Percentiles rank a stretch among this genome's conserved stretches.
phyloP scores from a whole-genome alignment of 768 basidiomycete species.

The Ephemerocybe angulata region DNA sequence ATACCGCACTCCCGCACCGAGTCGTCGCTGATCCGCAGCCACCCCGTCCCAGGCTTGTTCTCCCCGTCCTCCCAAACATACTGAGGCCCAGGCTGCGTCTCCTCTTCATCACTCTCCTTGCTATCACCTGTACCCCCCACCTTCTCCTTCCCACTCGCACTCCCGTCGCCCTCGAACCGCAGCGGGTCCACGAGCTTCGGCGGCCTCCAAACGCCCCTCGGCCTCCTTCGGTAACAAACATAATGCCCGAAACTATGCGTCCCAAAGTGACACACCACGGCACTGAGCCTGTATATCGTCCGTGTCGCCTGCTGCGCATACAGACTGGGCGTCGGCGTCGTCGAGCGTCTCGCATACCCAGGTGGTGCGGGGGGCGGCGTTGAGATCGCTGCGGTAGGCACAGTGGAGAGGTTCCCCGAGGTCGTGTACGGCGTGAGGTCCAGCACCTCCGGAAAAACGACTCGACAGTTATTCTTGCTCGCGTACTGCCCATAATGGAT shows the following conservation, averaged over 20 bases:
- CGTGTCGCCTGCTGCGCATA: constrained; percentile 38
- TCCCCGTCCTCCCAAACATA: constrained; percentile 17
- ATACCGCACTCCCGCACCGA: constrained; percentile 72
- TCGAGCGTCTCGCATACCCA: constrained; percentile 36
- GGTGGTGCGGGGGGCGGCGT: constrained; percentile 40
- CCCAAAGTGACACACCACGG: constrained; percentile 91
- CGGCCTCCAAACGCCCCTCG: constrained; percentile 42
- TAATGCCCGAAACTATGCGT: constrained; percentile 94
- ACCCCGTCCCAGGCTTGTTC: constrained; percentile 56
- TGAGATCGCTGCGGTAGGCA: constrained; percentile 70
- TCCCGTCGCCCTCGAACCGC: neutral
- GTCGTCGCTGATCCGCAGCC: constrained; percentile 90
- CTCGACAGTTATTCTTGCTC: constrained; percentile 78
- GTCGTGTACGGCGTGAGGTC: constrained; percentile 89
- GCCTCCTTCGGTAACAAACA: constrained; percentile 85
- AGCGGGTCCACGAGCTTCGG: constrained; percentile 30
- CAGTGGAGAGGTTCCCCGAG: constrained; percentile 68
- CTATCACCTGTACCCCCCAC: neutral
- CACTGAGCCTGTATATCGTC: constrained; percentile 80
- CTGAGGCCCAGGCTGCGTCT: neutral
- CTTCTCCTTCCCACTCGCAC: neutral
- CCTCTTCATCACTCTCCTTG: neutral
- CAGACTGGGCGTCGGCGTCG: constrained; percentile 54
- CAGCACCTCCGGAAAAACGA: constrained; percentile 83
- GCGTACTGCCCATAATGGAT: constrained; percentile 73